A percentile compares a stretch with the other conserved stretches of the same genome.
These are phyloP conservation scores for Phytophthora crassamura DNA, from an alignment of 352 stramenopile genomes.

Conservation along the genomic window DNA sequence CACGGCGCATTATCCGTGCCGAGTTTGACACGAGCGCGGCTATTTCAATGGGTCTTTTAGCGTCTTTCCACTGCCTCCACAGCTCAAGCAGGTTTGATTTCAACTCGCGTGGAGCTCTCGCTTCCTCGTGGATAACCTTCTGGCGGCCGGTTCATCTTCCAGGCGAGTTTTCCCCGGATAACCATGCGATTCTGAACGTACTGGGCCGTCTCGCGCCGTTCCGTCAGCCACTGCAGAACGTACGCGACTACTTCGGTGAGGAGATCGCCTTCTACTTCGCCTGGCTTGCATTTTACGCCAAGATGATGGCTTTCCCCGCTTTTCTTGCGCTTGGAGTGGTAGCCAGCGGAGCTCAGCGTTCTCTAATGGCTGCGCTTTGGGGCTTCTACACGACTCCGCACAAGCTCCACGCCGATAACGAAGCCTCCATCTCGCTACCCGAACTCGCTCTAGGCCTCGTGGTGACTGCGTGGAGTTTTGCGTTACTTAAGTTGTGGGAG, in stretches of 20 bases:
- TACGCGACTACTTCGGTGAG: constrained; percentile 91
- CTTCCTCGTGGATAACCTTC: constrained; percentile 61
- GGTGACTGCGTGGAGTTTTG: constrained; percentile 51
- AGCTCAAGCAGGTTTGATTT: constrained; percentile 64
- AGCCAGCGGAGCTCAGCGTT: constrained; percentile 15
- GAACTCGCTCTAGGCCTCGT: constrained; percentile 34
- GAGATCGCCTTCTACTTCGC: constrained; percentile 92
- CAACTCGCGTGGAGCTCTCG: constrained; percentile 40
- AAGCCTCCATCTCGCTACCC: constrained; percentile 4
- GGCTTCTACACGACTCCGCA: constrained; percentile 36
- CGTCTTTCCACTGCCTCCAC: constrained; percentile 55
- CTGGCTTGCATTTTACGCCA: constrained; percentile 84
- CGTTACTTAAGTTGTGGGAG: constrained; percentile 69
- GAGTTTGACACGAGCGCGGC: constrained; percentile 55
- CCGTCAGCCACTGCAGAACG: constrained; percentile 73
- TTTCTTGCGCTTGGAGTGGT: constrained; percentile 43
- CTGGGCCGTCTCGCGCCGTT: constrained; percentile 54
- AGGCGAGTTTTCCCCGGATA: constrained; percentile 45
- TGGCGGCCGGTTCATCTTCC: constrained; percentile 51
- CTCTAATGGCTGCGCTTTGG: constrained; percentile 21
- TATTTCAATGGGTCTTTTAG: constrained; percentile 35
- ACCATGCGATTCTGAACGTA: constrained; percentile 50
- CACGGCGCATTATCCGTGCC: constrained; percentile 47
- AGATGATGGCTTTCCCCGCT: constrained; percentile 66
- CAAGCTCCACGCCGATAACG: neutral